These are phyloP conservation scores for Pyricularia sp. DNA, from an alignment of 2,329 filamentous ascomycete species.

Conservation along the genomic window DNA sequence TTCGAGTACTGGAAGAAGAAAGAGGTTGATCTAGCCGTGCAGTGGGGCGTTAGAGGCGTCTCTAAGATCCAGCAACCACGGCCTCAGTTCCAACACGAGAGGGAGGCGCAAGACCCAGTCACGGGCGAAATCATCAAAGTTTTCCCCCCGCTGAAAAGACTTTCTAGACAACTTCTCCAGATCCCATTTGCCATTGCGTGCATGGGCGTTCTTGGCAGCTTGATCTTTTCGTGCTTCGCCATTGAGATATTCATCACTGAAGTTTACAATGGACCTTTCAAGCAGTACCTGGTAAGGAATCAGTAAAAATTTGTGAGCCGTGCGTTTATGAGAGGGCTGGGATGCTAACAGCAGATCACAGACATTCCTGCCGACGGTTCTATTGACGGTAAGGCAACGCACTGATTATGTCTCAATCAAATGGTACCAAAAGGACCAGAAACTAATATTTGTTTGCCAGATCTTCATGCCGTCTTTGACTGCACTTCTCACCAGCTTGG, in stretches of 20 bases:
- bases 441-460: not conserved
- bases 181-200: slow-evolving; percentile 74
- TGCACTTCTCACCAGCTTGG: slow-evolving; percentile 60
- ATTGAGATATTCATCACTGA: slow-evolving; percentile 95
- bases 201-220: slow-evolving; percentile 55
- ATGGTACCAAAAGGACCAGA: not conserved
- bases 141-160: slow-evolving; percentile 63
- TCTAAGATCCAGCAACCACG: slow-evolving; percentile 53
- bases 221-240: slow-evolving; percentile 79
- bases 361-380: slow-evolving; percentile 77
- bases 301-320: not conserved
- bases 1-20: slow-evolving; percentile 72
- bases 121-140: slow-evolving; percentile 67
- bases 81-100: slow-evolving; percentile 65
- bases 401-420: not conserved
- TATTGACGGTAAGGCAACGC: slow-evolving; percentile 46
- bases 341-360: slow-evolving; percentile 18
- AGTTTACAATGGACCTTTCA: slow-evolving; percentile 80
- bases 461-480: slow-evolving; percentile 66
- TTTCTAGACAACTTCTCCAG: slow-evolving; percentile 66
- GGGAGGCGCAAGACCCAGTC: slow-evolving; percentile 61
- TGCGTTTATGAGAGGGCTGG: not conserved
- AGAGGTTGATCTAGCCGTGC: slow-evolving; percentile 55
- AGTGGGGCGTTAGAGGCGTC: slow-evolving; percentile 61
- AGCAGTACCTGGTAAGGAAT: slow-evolving; percentile 59